Conservation (phyloP, 2,329 filamentous ascomycete species). For the Aspergillus glaucus region DNA sequence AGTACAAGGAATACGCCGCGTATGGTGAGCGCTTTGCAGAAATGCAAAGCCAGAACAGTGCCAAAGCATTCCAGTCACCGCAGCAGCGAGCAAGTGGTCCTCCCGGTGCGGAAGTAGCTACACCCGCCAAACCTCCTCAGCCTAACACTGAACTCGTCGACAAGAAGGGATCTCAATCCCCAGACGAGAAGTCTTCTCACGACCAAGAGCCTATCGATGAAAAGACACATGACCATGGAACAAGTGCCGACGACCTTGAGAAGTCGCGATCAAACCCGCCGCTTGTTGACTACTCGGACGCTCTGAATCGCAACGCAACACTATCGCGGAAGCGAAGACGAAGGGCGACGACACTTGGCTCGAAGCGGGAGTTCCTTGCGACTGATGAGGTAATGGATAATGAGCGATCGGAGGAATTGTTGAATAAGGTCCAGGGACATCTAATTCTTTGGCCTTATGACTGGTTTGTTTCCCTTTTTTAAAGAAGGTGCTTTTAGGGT, state of each 20-base stretch:
- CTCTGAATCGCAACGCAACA: slow-evolving; percentile 33
- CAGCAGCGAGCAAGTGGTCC: slow-evolving; percentile 37
- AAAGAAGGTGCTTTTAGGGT: background rate
- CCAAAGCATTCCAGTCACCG: slow-evolving; percentile 42
- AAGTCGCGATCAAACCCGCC: slow-evolving; percentile 24
- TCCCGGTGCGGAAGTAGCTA: slow-evolving; percentile 27
- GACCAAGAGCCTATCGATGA: slow-evolving; percentile 36
- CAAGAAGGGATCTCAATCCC: slow-evolving; percentile 21
- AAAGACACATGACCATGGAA: slow-evolving; percentile 33
- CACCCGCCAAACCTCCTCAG: background rate
- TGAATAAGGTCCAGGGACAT: slow-evolving; percentile 78
- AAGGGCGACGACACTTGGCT: slow-evolving; percentile 41
- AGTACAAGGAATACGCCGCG: slow-evolving; percentile 76
- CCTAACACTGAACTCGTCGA: slow-evolving; percentile 19
- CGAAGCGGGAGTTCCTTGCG: slow-evolving; percentile 44
- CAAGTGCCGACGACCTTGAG: slow-evolving; percentile 24
- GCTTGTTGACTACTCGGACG: slow-evolving; percentile 35
- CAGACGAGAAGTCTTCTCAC: slow-evolving; percentile 32
- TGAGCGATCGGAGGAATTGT: slow-evolving; percentile 71
- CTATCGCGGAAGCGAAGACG: slow-evolving; percentile 35
- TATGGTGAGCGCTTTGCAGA: slow-evolving; percentile 75
- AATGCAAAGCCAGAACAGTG: slow-evolving; percentile 51
- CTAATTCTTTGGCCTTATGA: slow-evolving; percentile 92
- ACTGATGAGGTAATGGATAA: slow-evolving; percentile 70
- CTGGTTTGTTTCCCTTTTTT: slow-evolving; percentile 50